phyloP scores from a whole-genome alignment of 2,329 filamentous ascomycete genomes.

The Trichoderma afroharzianum region DNA sequence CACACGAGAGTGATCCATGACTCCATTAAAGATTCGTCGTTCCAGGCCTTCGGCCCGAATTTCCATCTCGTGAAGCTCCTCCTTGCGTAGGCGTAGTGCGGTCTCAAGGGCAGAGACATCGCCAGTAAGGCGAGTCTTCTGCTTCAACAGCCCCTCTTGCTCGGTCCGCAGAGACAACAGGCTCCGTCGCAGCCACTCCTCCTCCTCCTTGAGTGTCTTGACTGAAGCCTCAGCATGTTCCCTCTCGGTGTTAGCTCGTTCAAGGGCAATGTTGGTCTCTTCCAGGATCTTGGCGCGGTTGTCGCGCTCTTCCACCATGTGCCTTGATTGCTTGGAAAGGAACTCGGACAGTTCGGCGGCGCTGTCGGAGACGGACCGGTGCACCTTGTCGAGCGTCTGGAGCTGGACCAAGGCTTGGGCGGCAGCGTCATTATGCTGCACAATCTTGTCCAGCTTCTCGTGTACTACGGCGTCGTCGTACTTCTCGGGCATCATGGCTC shows the following conservation, averaged over 20 bases:
- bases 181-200: constrained; percentile 50
- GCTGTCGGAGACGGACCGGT: constrained; percentile 79
- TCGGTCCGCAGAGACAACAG: constrained; percentile 61
- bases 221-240: constrained; percentile 59
- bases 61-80: constrained; percentile 91
- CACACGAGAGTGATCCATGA: constrained; percentile 92
- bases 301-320: constrained; percentile 73
- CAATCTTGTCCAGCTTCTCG: constrained; percentile 43
- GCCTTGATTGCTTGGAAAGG: constrained; percentile 69
- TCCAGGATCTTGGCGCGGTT: constrained; percentile 74
- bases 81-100: constrained; percentile 79
- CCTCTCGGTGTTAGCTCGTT: constrained; percentile 66
- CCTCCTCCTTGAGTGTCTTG: constrained; percentile 47
- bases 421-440: constrained; percentile 62
- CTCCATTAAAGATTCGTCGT: constrained; percentile 86
- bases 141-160: constrained; percentile 69
- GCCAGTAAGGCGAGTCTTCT: constrained; percentile 75
- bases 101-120: constrained; percentile 91
- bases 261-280: constrained; percentile 75
- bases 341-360: constrained; percentile 82
- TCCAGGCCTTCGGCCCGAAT: constrained; percentile 82
- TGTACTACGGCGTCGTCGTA: constrained; percentile 50
- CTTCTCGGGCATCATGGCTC: constrained; percentile 58
- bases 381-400: constrained; percentile 81
- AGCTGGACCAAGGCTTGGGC: constrained; percentile 71